Percentiles rank a stretch among this genome's conserved stretches.
Conservation (phyloP, 2,329 filamentous ascomycete species). For the Pyrenochaeta sp. region DNA sequence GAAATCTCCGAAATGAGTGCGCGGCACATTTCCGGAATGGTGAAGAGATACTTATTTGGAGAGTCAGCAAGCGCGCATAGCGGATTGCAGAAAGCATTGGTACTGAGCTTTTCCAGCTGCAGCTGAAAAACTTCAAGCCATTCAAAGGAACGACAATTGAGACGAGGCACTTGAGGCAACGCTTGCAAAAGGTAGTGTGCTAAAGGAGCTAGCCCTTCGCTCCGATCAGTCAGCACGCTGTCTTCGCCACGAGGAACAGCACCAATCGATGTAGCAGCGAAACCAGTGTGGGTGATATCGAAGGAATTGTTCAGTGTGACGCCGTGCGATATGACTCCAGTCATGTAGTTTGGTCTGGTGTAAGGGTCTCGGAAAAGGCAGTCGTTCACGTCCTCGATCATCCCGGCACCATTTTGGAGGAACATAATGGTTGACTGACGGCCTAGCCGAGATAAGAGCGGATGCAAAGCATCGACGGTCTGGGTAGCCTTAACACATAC, state of each 20-base stretch:
- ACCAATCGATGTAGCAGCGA: slow-evolving; percentile 5
- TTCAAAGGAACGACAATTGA: background rate
- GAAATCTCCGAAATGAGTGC: slow-evolving; percentile 10
- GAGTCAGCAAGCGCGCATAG: slow-evolving; percentile 11
- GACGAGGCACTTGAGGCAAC: slow-evolving; percentile 1
- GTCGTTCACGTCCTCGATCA: slow-evolving; percentile 9
- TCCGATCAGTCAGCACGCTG: too few relatives aligned
- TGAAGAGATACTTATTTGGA: slow-evolving; percentile 6
- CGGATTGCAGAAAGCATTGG: slow-evolving; percentile 10
- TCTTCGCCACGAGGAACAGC: slow-evolving; percentile 3
- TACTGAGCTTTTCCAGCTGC: slow-evolving; percentile 5
- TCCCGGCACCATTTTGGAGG: slow-evolving; percentile 7
- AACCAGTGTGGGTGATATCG: slow-evolving; percentile 6
- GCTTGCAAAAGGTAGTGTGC: slow-evolving; percentile 1
- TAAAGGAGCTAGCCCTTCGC: background rate
- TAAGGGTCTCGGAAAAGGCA: background rate
- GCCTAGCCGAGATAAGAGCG: slow-evolving; percentile 5
- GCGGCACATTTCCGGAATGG: slow-evolving; percentile 6
- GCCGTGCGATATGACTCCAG: slow-evolving; percentile 5
- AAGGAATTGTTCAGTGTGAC: slow-evolving; percentile 8
- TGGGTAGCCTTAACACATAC: slow-evolving; percentile 17
- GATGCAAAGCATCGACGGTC: slow-evolving; percentile 8
- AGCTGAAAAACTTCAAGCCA: slow-evolving; percentile 4
- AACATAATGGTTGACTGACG: slow-evolving; percentile 4
- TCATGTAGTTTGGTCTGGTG: slow-evolving; percentile 4